Percentiles rank a stretch among this genome's conserved stretches.
phyloP scores from a whole-genome alignment of 2,329 filamentous ascomycete species.

The Phialophora chinensis region DNA sequence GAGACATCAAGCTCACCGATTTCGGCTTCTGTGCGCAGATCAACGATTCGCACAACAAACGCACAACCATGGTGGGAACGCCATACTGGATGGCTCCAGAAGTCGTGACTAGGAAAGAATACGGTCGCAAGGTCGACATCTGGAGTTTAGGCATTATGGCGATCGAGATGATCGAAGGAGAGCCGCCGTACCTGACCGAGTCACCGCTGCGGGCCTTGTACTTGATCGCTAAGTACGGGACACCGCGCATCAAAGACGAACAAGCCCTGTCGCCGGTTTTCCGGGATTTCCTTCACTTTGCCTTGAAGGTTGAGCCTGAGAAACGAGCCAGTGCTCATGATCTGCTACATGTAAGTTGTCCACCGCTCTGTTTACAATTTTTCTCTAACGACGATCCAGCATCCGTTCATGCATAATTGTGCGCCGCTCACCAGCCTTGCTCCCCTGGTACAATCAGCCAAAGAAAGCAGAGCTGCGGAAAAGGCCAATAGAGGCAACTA shows the following conservation, averaged over 20 bases:
- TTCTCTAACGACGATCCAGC: constrained; percentile 54
- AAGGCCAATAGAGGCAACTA: constrained; percentile 69
- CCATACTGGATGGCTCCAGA: constrained; percentile 99
- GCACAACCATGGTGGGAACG: constrained; percentile 98
- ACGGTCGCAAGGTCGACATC: constrained; percentile 97
- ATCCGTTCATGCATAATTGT: constrained; percentile 79
- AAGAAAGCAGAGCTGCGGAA: constrained; percentile 84
- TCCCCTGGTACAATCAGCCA: constrained; percentile 83
- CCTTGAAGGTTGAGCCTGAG: constrained; percentile 94
- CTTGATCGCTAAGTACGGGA: constrained; percentile 96
- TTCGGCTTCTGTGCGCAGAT: constrained; percentile 99
- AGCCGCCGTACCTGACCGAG: constrained; percentile 95
- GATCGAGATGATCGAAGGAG: constrained; percentile 99
- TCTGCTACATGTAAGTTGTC: constrained; percentile 76
- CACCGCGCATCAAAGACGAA: constrained; percentile 92
- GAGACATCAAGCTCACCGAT: constrained; percentile 97
- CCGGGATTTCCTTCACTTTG: constrained; percentile 88
- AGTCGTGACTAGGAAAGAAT: constrained; percentile 96
- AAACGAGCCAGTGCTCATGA: constrained; percentile 96
- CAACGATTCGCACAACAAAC: constrained; percentile 95
- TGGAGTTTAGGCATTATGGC: constrained; percentile 99
- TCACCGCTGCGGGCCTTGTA: constrained; percentile 91
- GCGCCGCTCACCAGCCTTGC: constrained; percentile 78
- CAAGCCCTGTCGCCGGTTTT: constrained; percentile 98
- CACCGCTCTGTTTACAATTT: not conserved